Conservation (phyloP, 228 moss, liverwort and hornwort species). For the Sphagnum magellanicum region DNA sequence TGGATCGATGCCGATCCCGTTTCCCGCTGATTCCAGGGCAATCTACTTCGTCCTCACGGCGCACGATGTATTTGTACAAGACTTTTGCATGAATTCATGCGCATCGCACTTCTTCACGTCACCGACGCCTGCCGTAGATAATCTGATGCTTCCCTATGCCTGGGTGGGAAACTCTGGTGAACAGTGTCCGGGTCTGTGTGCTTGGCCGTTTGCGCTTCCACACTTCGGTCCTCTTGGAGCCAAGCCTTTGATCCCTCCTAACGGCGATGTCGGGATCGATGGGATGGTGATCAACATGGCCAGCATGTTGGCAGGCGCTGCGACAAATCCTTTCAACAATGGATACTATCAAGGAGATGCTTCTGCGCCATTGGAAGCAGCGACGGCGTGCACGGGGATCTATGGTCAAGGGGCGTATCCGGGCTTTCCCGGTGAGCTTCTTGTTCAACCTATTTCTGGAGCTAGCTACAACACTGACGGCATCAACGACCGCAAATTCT, state of each 20-base stretch:
- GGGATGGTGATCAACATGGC: conserved; percentile 62
- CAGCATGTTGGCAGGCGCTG: conserved; percentile 44
- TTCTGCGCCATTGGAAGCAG: conserved; percentile 35
- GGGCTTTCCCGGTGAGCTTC: conserved; percentile 32
- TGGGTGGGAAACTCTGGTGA: conserved; percentile 58
- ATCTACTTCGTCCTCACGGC: conserved; percentile 59
- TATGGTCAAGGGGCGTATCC: conserved; percentile 50
- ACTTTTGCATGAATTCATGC: conserved; percentile 47
- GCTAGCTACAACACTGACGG: conserved; percentile 41
- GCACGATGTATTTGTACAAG: conserved; percentile 41
- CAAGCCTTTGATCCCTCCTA: conserved; percentile 26
- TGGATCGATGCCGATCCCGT: neutral
- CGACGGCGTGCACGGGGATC: conserved; percentile 45
- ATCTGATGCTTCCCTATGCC: conserved; percentile 45
- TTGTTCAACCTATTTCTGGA: conserved; percentile 14
- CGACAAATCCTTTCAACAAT: conserved; percentile 48
- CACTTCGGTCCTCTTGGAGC: conserved; percentile 30
- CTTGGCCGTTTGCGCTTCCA: conserved; percentile 58
- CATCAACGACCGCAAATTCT: conserved; percentile 25
- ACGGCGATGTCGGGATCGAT: conserved; percentile 41
- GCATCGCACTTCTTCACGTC: conserved; percentile 41
- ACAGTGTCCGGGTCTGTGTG: conserved; percentile 65
- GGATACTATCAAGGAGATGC: conserved; percentile 46
- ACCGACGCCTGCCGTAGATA: conserved; percentile 2
- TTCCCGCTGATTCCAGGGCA: conserved; percentile 32